A percentile compares a stretch with the other conserved stretches of the same genome.
Evolutionary conservation across 140 eudicot genomes (phyloP).

Genomic region (Oenanthe javanica): DNA sequence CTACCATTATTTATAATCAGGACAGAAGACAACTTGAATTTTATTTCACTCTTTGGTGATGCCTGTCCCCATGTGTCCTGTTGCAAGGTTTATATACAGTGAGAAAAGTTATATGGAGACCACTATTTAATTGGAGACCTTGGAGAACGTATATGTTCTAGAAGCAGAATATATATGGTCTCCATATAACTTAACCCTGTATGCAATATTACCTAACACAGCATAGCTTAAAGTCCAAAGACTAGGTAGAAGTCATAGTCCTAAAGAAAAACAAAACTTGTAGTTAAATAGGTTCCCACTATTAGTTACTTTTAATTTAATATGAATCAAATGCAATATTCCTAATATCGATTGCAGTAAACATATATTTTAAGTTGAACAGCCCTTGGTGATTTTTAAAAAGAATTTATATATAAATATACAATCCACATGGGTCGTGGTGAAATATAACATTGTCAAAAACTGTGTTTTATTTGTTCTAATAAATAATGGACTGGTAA

Average conservation of each 20-base stretch:
- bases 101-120: too few species aligned
- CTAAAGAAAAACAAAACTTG: neutral
- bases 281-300: neutral
- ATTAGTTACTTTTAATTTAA: neutral
- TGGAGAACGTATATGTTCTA: too few species aligned
- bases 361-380: neutral
- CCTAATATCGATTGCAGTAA: neutral
- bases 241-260: neutral
- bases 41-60: neutral
- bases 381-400: neutral
- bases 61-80: neutral
- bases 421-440: neutral
- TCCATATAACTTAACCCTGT: too few species aligned
- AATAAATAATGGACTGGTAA: neutral
- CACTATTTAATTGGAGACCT: too few species aligned
- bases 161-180: too few species aligned
- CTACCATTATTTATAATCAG: neutral
- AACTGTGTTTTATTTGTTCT: neutral
- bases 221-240: neutral
- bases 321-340: neutral
- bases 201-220: neutral
- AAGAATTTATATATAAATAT: neutral
- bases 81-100: neutral
- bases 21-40: neutral
- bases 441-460: neutral